A percentile compares a stretch with the other conserved stretches of the same genome.
Evolutionary conservation across 1,139 yeast species (phyloP).

Genomic region (Hansenula sp.): DNA sequence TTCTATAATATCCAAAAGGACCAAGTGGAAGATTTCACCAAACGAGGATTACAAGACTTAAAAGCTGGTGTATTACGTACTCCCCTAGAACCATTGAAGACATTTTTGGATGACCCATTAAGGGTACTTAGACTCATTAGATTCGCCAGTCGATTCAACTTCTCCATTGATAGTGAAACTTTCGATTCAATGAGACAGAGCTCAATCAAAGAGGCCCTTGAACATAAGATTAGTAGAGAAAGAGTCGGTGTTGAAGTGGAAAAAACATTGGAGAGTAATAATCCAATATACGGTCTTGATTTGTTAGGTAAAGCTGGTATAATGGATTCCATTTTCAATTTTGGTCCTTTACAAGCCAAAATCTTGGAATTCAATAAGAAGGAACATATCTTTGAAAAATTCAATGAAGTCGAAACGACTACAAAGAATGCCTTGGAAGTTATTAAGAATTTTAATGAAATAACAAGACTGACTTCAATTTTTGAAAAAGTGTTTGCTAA

Average conservation of each 20-base stretch:
- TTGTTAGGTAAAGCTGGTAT: conserved; percentile 54
- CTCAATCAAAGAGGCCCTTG: conserved; percentile 55
- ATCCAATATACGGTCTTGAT: conserved; percentile 63
- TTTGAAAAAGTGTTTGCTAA: conserved; percentile 3
- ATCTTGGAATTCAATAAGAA: conserved; percentile 7
- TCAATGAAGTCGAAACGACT: background rate
- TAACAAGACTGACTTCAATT: background rate
- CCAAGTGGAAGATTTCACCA: conserved; percentile 81
- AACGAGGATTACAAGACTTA: conserved; percentile 69
- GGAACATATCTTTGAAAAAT: background rate
- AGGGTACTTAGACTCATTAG: conserved; percentile 81
- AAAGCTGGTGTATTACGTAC: conserved; percentile 71
- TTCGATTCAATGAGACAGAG: conserved; percentile 61
- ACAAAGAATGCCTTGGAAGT: background rate
- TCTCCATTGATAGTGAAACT: conserved; percentile 57
- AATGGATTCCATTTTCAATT: conserved; percentile 52
- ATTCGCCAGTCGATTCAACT: conserved; percentile 79
- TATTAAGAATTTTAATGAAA: background rate
- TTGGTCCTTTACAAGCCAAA: conserved; percentile 17
- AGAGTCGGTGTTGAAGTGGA: conserved; percentile 84
- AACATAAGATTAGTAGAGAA: conserved; percentile 80
- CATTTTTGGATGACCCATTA: conserved; percentile 91
- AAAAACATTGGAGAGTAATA: conserved; percentile 62
- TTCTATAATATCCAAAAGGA: conserved; percentile 74
- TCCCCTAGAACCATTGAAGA: conserved; percentile 78